Percentiles rank a stretch among this genome's conserved stretches.
Conservation (phyloP, 2,329 filamentous ascomycete genomes). For the Elsinoe fawcettii region DNA sequence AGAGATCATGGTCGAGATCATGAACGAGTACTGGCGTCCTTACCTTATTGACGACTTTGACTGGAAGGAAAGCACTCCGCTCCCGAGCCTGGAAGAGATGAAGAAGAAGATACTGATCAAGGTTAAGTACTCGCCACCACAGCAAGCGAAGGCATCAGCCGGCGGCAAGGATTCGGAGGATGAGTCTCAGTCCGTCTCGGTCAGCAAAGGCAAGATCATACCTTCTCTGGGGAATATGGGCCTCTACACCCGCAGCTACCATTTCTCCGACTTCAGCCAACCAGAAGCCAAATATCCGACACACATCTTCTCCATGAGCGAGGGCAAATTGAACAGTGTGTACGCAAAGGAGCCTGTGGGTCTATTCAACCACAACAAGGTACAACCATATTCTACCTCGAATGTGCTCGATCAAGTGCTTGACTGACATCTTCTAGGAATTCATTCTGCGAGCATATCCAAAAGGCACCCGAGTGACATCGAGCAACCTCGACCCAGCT, state of each 20-base stretch:
- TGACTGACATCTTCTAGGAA: constrained; percentile 35
- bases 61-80: constrained; percentile 52
- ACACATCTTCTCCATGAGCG: constrained; percentile 58
- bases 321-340: constrained; percentile 58
- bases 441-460: constrained; percentile 86
- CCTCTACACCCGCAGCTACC: constrained; percentile 79
- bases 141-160: constrained; percentile 23
- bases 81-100: constrained; percentile 58
- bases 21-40: constrained; percentile 78
- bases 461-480: constrained; percentile 69
- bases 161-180: constrained; percentile 33
- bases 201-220: constrained; percentile 55
- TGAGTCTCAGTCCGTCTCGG: constrained; percentile 29
- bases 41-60: constrained; percentile 56
- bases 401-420: background rate
- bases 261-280: constrained; percentile 65
- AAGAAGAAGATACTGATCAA: constrained; percentile 63
- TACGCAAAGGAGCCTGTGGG: constrained; percentile 47
- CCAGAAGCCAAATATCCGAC: constrained; percentile 50
- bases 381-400: background rate
- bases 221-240: constrained; percentile 65
- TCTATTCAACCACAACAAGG: constrained; percentile 69
- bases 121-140: constrained; percentile 40
- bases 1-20: constrained; percentile 85
- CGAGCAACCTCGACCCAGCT: constrained; percentile 78